Evolutionary conservation across 2,329 filamentous ascomycete genomes (phyloP).

Genomic region (Diplodia seriata): DNA sequence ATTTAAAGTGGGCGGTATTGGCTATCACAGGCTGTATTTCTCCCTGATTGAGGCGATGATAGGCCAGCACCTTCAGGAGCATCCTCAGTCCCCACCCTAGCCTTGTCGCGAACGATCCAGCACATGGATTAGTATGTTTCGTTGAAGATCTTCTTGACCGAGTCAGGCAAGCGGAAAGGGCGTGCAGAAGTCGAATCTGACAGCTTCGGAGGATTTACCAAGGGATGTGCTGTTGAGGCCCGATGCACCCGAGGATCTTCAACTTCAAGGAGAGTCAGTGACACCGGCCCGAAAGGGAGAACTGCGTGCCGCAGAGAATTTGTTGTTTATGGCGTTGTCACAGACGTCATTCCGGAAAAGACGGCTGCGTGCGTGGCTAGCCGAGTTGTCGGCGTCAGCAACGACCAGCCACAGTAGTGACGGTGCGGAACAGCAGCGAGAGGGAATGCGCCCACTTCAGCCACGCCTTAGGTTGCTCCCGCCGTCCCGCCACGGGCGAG

Average conservation of each 20-base stretch:
- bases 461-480: background rate
- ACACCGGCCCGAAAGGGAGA: slow-evolving; percentile 4
- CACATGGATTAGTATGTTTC: background rate
- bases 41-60: background rate
- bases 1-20: background rate
- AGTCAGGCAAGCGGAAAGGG: slow-evolving; percentile 21
- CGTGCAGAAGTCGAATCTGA: slow-evolving; percentile 8
- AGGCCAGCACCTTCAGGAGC: background rate
- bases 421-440: background rate
- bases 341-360: slow-evolving; percentile 1
- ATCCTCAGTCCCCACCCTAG: background rate
- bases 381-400: background rate
- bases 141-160: slow-evolving; percentile 20
- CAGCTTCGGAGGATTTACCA: background rate
- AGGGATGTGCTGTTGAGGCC: slow-evolving; percentile 8
- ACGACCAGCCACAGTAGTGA: background rate
- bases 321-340: background rate
- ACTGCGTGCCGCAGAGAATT: background rate
- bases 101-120: slow-evolving; percentile 4
- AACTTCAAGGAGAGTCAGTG: slow-evolving; percentile 4
- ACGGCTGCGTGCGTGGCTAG: background rate
- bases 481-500: background rate
- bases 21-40: background rate
- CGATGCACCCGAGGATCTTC: slow-evolving; percentile 13
- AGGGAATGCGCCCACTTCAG: too few relatives aligned